Base-by-base conservation (phyloP, 2,329 filamentous ascomycete species). In the Ambrosiella cleistominuta region DNA sequence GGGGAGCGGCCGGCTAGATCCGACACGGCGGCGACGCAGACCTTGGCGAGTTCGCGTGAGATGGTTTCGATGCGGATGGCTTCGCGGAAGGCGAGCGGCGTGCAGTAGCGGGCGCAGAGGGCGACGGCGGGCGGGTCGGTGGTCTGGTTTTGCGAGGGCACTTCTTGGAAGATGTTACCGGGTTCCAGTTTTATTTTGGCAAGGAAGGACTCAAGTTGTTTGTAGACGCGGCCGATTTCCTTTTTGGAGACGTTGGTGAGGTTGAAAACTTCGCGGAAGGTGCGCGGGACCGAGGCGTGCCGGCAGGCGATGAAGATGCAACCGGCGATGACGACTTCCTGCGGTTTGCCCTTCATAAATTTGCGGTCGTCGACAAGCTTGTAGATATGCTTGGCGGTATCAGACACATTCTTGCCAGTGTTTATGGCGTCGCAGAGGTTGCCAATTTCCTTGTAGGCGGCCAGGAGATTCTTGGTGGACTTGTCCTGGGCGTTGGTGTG, bases 281-380 rank as follows among this genome's bases (percentile, higher is more conserved):
- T 95, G 63, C 93, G 86, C 3, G 87, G 85, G 37, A 90, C 85
- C 62, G 83, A 81, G 67, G 88, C 86, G 70, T 96, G 88, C 50
- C 93, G 88, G 69, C 91, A 97, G 45, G 93, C 89, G 65, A 98
- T 91, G 75, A 98, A 97, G 70, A 98, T 93, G 71, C 90, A 96
- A 6, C 90, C 89, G 4, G 93, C 93, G 64, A 97, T 91, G 64
- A 98, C 85, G 58, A 88, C 87, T 65, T 97, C 91, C 67, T 90
- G 86, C 0, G 87, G 85, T 72, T 98, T 98, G 68, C 90, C 90
- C 73, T 95, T 95, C 78, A 97, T 89, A 58, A 89, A 79, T 69
- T 91, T 91, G 67, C 85, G 84, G 70, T 98, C 93, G 65, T 95
- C 89, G 27, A 91, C 87, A 59, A 93, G 79, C 74, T 96, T 97